Percentiles rank a stretch among this genome's conserved stretches.
phyloP scores from a whole-genome alignment of 208 protist species.

The Porcisia hertigi region DNA sequence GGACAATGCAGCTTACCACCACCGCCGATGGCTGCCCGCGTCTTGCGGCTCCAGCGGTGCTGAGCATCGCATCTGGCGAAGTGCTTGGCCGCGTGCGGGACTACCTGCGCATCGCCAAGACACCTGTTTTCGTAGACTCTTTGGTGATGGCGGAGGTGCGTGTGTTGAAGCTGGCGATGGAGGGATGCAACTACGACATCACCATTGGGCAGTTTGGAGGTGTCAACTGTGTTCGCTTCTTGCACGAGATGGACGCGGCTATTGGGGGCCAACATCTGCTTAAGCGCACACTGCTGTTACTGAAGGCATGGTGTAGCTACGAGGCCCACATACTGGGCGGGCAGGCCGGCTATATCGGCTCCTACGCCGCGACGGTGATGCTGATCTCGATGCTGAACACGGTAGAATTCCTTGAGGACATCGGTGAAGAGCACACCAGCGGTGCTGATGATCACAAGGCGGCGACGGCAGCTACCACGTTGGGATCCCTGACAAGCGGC shows the following conservation, averaged over 20 bases:
- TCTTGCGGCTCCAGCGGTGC: constrained; percentile 54
- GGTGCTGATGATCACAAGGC: background rate
- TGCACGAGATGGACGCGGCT: constrained; percentile 84
- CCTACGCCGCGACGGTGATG: constrained; percentile 91
- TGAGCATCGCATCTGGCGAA: constrained; percentile 65
- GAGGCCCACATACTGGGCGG: constrained; percentile 90
- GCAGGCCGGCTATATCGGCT: constrained; percentile 88
- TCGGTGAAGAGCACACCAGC: constrained; percentile 14
- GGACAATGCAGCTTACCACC: constrained; percentile 58
- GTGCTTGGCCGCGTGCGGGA: constrained; percentile 70
- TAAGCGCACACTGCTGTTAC: constrained; percentile 88
- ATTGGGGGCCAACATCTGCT: constrained; percentile 86
- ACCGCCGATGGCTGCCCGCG: constrained; percentile 38
- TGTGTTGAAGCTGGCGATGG: constrained; percentile 90
- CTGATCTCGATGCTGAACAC: constrained; percentile 90
- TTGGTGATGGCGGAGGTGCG: constrained; percentile 84
- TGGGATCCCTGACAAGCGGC: background rate
- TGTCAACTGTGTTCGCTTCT: constrained; percentile 87
- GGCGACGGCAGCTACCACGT: background rate
- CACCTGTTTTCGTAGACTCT: constrained; percentile 72
- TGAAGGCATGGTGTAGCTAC: constrained; percentile 93
- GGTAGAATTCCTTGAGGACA: constrained; percentile 85
- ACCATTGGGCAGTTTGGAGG: constrained; percentile 90
- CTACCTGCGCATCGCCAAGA: constrained; percentile 49
- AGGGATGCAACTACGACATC: constrained; percentile 87